Evolutionary conservation across 192 early-diverging fungal genomes (phyloP).

Genomic region (Coemansia sp.): DNA sequence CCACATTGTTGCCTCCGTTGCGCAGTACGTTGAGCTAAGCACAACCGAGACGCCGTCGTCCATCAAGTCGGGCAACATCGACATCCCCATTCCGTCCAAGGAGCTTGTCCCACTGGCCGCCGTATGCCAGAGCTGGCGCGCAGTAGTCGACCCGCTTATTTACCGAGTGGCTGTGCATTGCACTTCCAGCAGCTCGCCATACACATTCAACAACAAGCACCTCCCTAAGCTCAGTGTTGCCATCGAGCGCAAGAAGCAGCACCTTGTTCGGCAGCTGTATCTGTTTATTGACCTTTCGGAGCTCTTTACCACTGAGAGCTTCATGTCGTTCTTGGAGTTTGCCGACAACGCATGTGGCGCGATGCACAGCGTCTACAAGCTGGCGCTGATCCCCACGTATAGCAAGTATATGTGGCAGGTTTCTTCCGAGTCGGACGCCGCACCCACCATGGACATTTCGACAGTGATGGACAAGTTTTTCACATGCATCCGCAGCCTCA

Average conservation of each 20-base stretch:
- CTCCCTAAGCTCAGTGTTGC: background rate
- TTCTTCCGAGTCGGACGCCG: background rate
- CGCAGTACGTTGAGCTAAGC: background rate
- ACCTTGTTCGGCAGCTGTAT: conserved; percentile 11
- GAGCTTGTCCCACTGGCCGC: conserved; percentile 9
- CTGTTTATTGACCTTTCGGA: conserved; percentile 7
- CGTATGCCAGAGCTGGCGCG: conserved; percentile 18
- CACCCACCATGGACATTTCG: background rate
- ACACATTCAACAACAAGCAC: background rate
- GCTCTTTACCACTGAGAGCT: background rate
- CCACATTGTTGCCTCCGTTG: background rate
- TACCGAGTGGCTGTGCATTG: conserved; percentile 10
- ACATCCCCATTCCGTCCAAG: background rate
- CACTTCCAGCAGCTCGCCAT: background rate
- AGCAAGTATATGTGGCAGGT: background rate
- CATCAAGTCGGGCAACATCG: background rate
- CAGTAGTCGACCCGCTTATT: conserved; percentile 13
- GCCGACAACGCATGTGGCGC: background rate
- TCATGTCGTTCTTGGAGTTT: background rate
- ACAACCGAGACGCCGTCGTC: background rate
- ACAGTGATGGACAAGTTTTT: background rate
- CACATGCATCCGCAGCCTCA: background rate
- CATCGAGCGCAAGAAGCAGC: conserved; percentile 6
- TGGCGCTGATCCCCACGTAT: conserved; percentile 1
- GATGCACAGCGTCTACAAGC: background rate